phyloP scores from a whole-genome alignment of 306 rosid species.

The Potentilla sterilis region DNA sequence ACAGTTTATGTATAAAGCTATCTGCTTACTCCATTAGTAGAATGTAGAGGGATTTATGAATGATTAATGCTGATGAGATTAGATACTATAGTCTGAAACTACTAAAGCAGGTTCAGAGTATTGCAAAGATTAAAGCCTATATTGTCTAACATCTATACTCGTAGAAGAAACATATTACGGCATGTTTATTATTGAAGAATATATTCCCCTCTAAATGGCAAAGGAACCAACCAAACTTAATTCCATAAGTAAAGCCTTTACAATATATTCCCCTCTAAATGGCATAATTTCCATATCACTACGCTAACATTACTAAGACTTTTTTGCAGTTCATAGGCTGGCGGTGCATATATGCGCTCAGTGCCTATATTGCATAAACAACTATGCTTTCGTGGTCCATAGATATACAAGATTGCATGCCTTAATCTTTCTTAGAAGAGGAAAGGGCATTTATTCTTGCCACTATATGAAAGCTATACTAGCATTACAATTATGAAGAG shows the following conservation, averaged over 20 bases:
- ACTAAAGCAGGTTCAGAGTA: neutral
- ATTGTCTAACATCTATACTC: neutral
- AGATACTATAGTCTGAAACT: neutral
- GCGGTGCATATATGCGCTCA: conserved; percentile 10
- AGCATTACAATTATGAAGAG: neutral
- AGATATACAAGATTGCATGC: neutral
- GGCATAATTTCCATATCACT: conserved; percentile 1
- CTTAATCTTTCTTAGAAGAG: conserved; percentile 3
- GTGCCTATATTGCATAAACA: conserved; percentile 6
- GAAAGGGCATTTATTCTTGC: neutral
- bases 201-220: too few species aligned
- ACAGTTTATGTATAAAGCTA: neutral
- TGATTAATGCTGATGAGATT: neutral
- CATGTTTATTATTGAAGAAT: neutral
- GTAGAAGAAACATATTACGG: neutral
- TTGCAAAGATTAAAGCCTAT: neutral
- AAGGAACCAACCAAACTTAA: neutral
- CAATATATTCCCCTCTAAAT: neutral
- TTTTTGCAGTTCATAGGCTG: conserved; percentile 6
- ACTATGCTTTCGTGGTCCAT: neutral
- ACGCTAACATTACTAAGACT: neutral
- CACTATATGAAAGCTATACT: neutral
- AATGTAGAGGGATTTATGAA: neutral
- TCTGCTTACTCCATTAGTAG: neutral
- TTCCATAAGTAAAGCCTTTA: neutral